phyloP scores from a whole-genome alignment of 2,329 filamentous ascomycete genomes.

The Fusarium kyushuense region DNA sequence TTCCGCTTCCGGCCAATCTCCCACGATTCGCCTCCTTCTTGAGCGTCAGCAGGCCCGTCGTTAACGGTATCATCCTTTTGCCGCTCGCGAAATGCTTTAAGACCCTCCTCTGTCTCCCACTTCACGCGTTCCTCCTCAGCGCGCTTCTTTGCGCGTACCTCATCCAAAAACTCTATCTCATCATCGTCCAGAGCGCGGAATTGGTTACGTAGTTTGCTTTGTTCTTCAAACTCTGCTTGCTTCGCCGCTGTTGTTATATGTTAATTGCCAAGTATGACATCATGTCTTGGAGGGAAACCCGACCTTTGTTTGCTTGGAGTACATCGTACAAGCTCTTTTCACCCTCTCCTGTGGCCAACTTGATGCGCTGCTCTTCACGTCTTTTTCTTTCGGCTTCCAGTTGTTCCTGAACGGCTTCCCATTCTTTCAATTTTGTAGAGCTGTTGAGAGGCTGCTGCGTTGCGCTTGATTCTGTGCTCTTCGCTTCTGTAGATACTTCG shows the following conservation, averaged over 20 bases:
- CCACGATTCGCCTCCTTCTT: constrained; percentile 52
- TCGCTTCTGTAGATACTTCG: constrained; percentile 42
- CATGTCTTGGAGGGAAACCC: neutral
- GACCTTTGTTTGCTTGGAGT: constrained; percentile 85
- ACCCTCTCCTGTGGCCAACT: constrained; percentile 56
- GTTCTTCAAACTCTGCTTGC: constrained; percentile 84
- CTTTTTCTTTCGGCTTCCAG: constrained; percentile 70
- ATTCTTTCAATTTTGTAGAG: constrained; percentile 59
- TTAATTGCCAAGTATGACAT: neutral
- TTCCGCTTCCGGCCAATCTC: constrained; percentile 54
- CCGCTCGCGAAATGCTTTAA: constrained; percentile 67
- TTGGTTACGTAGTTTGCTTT: constrained; percentile 77
- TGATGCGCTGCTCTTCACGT: constrained; percentile 63
- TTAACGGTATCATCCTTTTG: constrained; percentile 54
- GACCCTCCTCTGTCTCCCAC: constrained; percentile 67
- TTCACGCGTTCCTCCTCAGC: constrained; percentile 66
- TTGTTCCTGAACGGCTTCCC: constrained; percentile 73
- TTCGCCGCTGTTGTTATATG: constrained; percentile 70
- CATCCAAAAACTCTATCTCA: constrained; percentile 80
- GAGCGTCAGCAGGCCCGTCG: constrained; percentile 32
- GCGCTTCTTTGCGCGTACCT: constrained; percentile 62
- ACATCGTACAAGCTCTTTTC: constrained; percentile 78
- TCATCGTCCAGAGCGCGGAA: constrained; percentile 83
- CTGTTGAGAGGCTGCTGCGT: constrained; percentile 37
- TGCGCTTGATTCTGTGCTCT: constrained; percentile 3